phyloP scores from a whole-genome alignment of 345 rosid species.

The Populus davidiana region DNA sequence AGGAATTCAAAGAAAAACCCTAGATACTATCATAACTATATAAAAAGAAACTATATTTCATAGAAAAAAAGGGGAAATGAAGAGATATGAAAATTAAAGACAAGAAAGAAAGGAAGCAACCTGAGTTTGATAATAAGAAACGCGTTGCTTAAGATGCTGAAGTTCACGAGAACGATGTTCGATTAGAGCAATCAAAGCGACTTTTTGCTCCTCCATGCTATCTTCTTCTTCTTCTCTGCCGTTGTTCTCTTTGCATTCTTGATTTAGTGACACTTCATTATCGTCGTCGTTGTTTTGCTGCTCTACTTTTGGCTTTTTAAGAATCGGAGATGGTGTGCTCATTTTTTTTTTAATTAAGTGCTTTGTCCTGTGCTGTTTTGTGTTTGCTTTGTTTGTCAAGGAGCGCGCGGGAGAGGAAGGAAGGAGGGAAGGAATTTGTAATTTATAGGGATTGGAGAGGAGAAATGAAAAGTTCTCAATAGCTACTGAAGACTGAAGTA shows the following conservation, averaged over 20 bases:
- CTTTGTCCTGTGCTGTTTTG: background rate
- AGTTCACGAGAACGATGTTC: constrained; percentile 70
- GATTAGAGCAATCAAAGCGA: constrained; percentile 64
- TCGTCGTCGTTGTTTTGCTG: background rate
- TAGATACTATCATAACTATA: background rate
- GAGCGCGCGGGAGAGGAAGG: background rate
- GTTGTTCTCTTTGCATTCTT: constrained; percentile 18
- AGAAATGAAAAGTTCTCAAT: background rate
- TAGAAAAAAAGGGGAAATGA: background rate
- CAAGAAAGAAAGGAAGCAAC: constrained; percentile 23
- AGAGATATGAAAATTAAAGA: background rate
- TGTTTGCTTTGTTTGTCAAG: background rate
- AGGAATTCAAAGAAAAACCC: background rate
- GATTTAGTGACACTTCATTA: background rate
- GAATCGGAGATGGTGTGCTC: constrained; percentile 9
- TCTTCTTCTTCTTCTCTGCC: constrained; percentile 21
- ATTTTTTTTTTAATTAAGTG: background rate
- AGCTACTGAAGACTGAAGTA: too few species aligned
- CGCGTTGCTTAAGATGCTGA: constrained; percentile 55
- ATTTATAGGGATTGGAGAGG: background rate
- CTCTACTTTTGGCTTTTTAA: constrained; percentile 20
- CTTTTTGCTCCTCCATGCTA: constrained; percentile 57
- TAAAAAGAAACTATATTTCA: background rate
- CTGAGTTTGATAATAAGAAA: constrained; percentile 70
- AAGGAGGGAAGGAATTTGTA: background rate